phyloP scores from a whole-genome alignment of 371 early-diverging fungal species.

The Dinochytrium kinnereticum region DNA sequence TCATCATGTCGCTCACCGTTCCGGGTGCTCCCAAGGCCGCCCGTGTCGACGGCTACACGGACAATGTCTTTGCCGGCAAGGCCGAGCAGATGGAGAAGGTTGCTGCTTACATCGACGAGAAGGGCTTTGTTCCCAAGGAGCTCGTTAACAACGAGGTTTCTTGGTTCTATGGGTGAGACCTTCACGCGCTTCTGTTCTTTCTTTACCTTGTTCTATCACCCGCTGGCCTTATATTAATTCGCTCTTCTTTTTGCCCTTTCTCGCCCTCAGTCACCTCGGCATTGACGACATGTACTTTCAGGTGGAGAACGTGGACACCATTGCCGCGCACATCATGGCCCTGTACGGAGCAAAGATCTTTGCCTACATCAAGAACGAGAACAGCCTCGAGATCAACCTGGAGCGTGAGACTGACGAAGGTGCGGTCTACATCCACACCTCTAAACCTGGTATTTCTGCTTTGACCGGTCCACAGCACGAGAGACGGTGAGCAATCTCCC shows the following conservation, averaged over 20 bases:
- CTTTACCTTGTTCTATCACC: too few relatives aligned
- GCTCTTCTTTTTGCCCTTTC: background rate
- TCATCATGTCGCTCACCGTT: slow-evolving; percentile 16
- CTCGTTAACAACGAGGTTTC: slow-evolving; percentile 88
- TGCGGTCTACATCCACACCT: slow-evolving; percentile 96
- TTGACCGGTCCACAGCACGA: slow-evolving; percentile 88
- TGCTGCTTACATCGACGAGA: slow-evolving; percentile 76
- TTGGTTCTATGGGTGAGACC: slow-evolving; percentile 93
- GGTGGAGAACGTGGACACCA: slow-evolving; percentile 85
- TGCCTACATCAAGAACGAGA: slow-evolving; percentile 87
- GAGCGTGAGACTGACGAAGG: slow-evolving; percentile 88
- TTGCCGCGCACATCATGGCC: slow-evolving; percentile 94
- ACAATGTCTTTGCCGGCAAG: slow-evolving; percentile 74
- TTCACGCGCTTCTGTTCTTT: background rate
- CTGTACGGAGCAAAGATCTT: slow-evolving; percentile 94
- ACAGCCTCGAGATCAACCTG: slow-evolving; percentile 86
- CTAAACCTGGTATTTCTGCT: slow-evolving; percentile 90
- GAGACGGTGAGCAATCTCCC: slow-evolving; percentile 59
- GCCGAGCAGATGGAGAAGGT: slow-evolving; percentile 89
- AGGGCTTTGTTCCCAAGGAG: slow-evolving; percentile 90
- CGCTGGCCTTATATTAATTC: too few relatives aligned
- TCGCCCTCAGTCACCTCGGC: slow-evolving; percentile 89
- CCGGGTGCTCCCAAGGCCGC: slow-evolving; percentile 25
- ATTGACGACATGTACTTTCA: slow-evolving; percentile 98
- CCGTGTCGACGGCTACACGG: slow-evolving; percentile 37